phyloP scores from a whole-genome alignment of 2,329 filamentous ascomycete species.

The Tothia fuscella region DNA sequence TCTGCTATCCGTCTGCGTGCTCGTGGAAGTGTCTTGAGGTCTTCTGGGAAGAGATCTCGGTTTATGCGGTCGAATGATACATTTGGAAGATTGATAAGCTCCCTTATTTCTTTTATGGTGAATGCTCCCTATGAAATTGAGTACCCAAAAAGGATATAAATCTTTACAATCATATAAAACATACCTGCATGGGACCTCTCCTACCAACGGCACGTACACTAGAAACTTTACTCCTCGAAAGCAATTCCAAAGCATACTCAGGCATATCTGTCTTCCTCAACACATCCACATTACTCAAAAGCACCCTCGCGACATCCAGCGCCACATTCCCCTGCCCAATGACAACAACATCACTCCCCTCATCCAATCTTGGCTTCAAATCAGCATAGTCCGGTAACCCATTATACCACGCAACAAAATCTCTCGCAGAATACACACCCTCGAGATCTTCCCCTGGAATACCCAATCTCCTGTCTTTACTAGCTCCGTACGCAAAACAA shows the following conservation, averaged over 20 bases:
- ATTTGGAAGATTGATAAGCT: conserved; percentile 64
- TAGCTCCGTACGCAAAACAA: conserved; percentile 84
- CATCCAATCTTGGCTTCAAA: conserved; percentile 59
- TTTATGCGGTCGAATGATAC: conserved; percentile 64
- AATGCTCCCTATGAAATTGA: conserved; percentile 59
- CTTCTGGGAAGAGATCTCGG: conserved; percentile 51
- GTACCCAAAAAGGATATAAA: conserved; percentile 2
- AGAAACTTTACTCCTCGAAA: conserved; percentile 62
- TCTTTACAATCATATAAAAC: conserved; percentile 14
- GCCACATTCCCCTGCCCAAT: conserved; percentile 96
- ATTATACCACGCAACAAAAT: conserved; percentile 98
- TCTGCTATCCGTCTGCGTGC: conserved; percentile 68
- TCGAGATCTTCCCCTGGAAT: conserved; percentile 69
- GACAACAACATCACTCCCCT: conserved; percentile 51
- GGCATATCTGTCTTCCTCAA: conserved; percentile 81
- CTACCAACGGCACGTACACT: conserved; percentile 80
- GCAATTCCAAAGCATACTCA: conserved; percentile 62
- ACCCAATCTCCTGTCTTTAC: conserved; percentile 64
- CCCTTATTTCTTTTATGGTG: conserved; percentile 87
- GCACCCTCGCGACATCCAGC: conserved; percentile 79
- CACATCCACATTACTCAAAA: conserved; percentile 62
- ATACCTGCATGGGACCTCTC: conserved; percentile 74
- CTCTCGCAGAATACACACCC: conserved; percentile 76
- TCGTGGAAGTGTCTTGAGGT: conserved; percentile 59
- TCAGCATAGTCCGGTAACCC: conserved; percentile 71